These are phyloP conservation scores for Pistacia integerrima DNA, from an alignment of 345 rosid genomes.

Conservation along the genomic window DNA sequence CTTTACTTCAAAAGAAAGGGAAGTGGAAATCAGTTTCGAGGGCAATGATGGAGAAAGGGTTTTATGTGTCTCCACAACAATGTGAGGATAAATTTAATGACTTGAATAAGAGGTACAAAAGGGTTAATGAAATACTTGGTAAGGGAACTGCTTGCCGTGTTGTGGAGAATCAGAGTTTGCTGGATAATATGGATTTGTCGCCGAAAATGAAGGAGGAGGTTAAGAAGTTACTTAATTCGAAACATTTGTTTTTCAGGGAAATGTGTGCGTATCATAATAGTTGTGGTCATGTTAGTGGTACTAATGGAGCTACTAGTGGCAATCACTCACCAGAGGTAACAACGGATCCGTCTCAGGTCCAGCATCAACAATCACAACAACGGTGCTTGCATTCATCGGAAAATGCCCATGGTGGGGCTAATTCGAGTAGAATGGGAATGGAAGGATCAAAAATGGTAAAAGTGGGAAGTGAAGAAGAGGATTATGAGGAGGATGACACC, in stretches of 20 bases:
- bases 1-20: slow-evolving; percentile 88
- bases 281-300: slow-evolving; percentile 57
- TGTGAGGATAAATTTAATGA: slow-evolving; percentile 98
- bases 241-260: slow-evolving; percentile 89
- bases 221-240: slow-evolving; percentile 78
- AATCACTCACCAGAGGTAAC: slow-evolving; percentile 44
- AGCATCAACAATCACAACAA: slow-evolving; percentile 39
- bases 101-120: slow-evolving; percentile 93
- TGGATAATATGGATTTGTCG: slow-evolving; percentile 74
- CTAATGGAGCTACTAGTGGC: slow-evolving; percentile 27
- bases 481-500: slow-evolving; percentile 38
- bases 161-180: slow-evolving; percentile 86
- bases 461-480: slow-evolving; percentile 52
- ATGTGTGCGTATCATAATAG: slow-evolving; percentile 98
- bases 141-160: slow-evolving; percentile 89
- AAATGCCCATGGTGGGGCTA: slow-evolving; percentile 22
- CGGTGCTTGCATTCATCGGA: slow-evolving; percentile 60
- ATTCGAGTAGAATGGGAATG: slow-evolving; percentile 30
- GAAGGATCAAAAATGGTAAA: slow-evolving; percentile 45
- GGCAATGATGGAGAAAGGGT: slow-evolving; percentile 98
- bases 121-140: slow-evolving; percentile 94
- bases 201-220: slow-evolving; percentile 86
- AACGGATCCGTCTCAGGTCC: slow-evolving; percentile 36
- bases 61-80: slow-evolving; percentile 95
- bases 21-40: slow-evolving; percentile 96